Base-by-base conservation (phyloP, 208 protist species). In the Acanthamoeba quina region DNA sequence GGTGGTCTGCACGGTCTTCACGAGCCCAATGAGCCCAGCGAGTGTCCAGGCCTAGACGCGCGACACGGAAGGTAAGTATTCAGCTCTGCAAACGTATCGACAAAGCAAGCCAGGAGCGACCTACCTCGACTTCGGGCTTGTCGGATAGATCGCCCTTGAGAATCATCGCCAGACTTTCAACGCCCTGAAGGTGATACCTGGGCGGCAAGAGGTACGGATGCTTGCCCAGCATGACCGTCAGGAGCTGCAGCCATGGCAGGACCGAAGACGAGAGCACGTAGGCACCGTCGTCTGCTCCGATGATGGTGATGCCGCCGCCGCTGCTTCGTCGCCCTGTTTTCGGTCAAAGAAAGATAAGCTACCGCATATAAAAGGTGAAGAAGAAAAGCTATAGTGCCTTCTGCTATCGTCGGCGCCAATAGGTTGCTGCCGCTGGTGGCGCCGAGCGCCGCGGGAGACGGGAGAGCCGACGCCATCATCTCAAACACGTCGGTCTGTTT, bases 151-250 rank as follows among this genome's bases (percentile, higher is more conserved):
- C 72, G 6, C 19, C 72, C 31, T 82, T 82, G 72, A 82, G 72
- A 19, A 82, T 52, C 13, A 82, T 31, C 21, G 44, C 49, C 5
- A 82, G 34, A 52, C 37, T 52, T 21, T 31, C 72, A 10, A 82
- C 72, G 41, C 37, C 49, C 19, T 82, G 72, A 9, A 82, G 37
- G 41, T 82, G 72, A 52, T 41, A 54, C 11, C 41, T 17, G 10
- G 72, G 72, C 44, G 72, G 72, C 11, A 82, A 13, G 9, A 82
- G 72, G 41, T 82, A 54, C 9, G 72, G 72, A 56, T 82, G 72
- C 72, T 82, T 82, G 19, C 72, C 41, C 41, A 82, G 72, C 34
- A 82, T 21, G 37, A 82, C 72, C 72, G 72, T 82, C 72, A 82
- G 24, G 7, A 82, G 37, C 72, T 82, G 72, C 41, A 82, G 24